phyloP scores from a whole-genome alignment of 441 rosid species.

The Bruguiera hainesii region DNA sequence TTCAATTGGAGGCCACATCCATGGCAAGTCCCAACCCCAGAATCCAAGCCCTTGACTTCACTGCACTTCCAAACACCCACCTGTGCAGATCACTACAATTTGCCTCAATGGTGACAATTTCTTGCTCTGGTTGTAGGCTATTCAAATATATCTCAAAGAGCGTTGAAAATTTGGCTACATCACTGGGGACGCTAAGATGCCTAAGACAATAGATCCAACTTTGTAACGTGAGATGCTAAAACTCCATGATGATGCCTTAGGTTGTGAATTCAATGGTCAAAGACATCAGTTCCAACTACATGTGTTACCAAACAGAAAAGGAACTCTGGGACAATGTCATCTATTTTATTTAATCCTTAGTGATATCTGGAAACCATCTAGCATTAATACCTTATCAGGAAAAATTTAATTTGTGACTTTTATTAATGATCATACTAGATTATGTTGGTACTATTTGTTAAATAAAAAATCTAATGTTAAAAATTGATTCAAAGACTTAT shows the following conservation, averaged over 20 bases:
- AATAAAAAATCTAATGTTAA: no score
- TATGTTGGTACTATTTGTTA: no score
- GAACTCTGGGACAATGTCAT: not conserved
- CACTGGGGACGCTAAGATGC: not conserved
- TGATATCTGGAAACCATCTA: no score
- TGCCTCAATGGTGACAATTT: not conserved
- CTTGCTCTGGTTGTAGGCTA: not conserved
- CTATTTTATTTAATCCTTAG: no score
- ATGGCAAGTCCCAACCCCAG: no score
- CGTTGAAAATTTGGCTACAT: not conserved
- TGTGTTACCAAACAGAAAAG: not conserved
- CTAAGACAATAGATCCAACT: not conserved
- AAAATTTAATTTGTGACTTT: no score
- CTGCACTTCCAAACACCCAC: not conserved
- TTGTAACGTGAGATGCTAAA: not conserved
- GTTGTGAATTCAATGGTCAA: slow-evolving; percentile 8
- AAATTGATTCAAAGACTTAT: no score
- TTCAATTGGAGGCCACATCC: no score
- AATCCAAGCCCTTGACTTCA: not conserved
- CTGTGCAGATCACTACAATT: not conserved
- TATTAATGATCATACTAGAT: no score
- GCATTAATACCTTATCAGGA: no score
- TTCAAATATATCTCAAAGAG: not conserved
- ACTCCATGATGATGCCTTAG: slow-evolving; percentile 5
- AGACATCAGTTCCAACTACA: not conserved